Base-by-base conservation (phyloP, 495 filamentous ascomycete species). In the Hypoxylon lienhwacheense region DNA sequence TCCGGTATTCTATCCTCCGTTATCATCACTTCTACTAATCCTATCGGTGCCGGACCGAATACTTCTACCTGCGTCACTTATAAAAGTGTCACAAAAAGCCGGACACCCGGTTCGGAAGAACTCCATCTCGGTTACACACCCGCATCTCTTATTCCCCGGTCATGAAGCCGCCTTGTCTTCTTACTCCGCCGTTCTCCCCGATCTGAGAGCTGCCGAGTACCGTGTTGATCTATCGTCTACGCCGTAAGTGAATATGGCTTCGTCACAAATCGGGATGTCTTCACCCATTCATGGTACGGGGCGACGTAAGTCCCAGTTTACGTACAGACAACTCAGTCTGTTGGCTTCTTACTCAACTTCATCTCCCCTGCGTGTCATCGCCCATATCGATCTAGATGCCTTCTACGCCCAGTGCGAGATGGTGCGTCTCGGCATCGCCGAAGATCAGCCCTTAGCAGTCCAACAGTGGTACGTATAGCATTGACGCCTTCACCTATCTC, bases 331-430 rank as follows among this genome's bases (percentile, higher is more conserved):
- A 24, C 77, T 98, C 15, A 71, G 79, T 8, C 84, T 90, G 34
- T 82, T 97, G 28, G 80, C 83, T 15, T 78, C 84, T 8, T 88
- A 81, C 47, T 85, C 83, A 1, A 75, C 84, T 0, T 81, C 82
- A 3, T 89, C 84, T 40, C 93, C 91, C 11, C 78, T 98, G 11
- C 85, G 93, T 40, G 86, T 91, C 8, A 84, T 96, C 40, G 89
- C 91, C 14, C 93, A 97, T 65, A 80, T 97, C 51, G 93, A 98
- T 67, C 83, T 98, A 55, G 93, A 98, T 80, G 93, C 92, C 37
- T 97, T 97, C 71, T 98, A 98, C 62, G 93, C 95, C 3, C 93
- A 98, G 79, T 96, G 87, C 59, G 93, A 97, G 69, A 91, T 89
- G 79, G 84, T 95, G 2, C 85, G 95, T 5, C 77, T 97, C 26